Conservation (phyloP, 768 basidiomycete species). For the Wakefieldia striispora region DNA sequence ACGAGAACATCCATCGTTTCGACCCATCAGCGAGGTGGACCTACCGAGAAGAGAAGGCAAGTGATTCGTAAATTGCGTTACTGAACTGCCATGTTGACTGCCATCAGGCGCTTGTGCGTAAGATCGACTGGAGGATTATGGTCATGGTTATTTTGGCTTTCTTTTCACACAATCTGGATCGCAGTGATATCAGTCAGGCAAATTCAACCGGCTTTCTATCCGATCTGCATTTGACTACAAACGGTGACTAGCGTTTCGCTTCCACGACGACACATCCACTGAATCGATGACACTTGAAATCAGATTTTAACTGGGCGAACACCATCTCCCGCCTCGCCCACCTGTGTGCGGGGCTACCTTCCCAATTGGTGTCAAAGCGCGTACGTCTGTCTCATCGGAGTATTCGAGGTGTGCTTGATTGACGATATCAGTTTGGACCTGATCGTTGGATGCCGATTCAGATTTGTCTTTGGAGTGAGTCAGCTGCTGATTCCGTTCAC, state of each 20-base stretch:
- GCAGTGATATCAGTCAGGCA: constrained; percentile 54
- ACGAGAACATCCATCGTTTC: constrained; percentile 58
- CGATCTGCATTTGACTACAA: constrained; percentile 51
- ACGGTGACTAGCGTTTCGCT: constrained; percentile 31
- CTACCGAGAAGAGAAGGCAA: constrained; percentile 48
- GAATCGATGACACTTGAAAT: background rate
- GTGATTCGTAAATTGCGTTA: background rate
- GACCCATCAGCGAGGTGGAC: constrained; percentile 61
- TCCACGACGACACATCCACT: background rate
- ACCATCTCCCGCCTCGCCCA: constrained; percentile 51
- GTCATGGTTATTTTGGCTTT: constrained; percentile 55
- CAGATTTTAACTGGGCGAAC: constrained; percentile 58
- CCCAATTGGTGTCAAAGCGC: constrained; percentile 59
- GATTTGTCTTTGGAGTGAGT: constrained; percentile 52
- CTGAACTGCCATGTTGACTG: too few relatives aligned
- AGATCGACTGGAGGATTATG: constrained; percentile 64
- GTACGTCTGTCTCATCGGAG: constrained; percentile 27
- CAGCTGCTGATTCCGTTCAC: background rate
- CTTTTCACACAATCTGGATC: constrained; percentile 53
- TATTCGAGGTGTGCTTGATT: background rate
- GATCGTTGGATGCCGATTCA: constrained; percentile 65
- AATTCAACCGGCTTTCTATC: constrained; percentile 56
- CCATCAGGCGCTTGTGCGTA: constrained; percentile 42
- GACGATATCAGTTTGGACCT: constrained; percentile 45
- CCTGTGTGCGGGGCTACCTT: constrained; percentile 56